These are phyloP conservation scores for Claviceps digitariae DNA, from an alignment of 2,329 filamentous ascomycete genomes.

Conservation along the genomic window DNA sequence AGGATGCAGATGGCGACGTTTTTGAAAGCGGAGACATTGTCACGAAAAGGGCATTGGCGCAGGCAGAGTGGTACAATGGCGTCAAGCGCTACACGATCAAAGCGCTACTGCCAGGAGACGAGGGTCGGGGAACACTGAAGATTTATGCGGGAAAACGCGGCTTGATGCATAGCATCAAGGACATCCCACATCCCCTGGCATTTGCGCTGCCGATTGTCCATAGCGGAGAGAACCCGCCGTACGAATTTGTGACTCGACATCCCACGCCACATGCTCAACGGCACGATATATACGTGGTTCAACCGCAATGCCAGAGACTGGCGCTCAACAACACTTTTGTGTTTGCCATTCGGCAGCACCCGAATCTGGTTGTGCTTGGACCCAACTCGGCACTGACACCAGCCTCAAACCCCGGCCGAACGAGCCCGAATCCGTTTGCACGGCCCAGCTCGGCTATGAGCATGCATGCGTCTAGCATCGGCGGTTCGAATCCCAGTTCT, in stretches of 20 bases:
- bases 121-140: conserved; percentile 76
- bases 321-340: conserved; percentile 97
- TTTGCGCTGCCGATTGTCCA: conserved; percentile 84
- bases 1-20: conserved; percentile 77
- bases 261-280: conserved; percentile 95
- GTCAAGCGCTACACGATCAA: conserved; percentile 90
- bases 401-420: conserved; percentile 31
- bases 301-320: conserved; percentile 80
- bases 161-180: conserved; percentile 93
- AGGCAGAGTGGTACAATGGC: conserved; percentile 81
- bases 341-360: conserved; percentile 88
- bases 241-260: conserved; percentile 84
- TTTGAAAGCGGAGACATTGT: conserved; percentile 86
- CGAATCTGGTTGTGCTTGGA: conserved; percentile 37
- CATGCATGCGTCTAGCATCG: conserved; percentile 45
- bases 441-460: conserved; percentile 52
- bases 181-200: conserved; percentile 85
- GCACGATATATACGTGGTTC: conserved; percentile 92
- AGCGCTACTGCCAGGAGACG: conserved; percentile 79
- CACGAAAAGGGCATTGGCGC: conserved; percentile 74
- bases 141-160: conserved; percentile 90
- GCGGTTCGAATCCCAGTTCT: conserved; percentile 42
- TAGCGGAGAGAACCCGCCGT: conserved; percentile 81
- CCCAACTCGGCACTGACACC: conserved; percentile 27
- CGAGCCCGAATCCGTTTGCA: conserved; percentile 47